Evolutionary conservation across 2,329 filamentous ascomycete genomes (phyloP).

Genomic region (Trichoderma endophyticum): DNA sequence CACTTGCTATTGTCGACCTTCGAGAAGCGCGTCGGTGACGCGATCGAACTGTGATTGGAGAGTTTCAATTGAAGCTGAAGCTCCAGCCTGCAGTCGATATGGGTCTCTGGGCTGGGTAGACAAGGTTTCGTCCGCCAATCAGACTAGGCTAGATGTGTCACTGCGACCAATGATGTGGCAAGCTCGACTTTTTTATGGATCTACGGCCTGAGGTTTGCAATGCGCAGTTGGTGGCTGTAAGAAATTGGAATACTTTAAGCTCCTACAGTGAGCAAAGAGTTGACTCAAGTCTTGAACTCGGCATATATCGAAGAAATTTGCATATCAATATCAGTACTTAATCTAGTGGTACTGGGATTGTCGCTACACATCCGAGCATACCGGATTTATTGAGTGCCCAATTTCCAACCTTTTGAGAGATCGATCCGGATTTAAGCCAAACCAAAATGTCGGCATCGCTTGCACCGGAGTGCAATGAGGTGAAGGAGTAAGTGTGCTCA

Average conservation of each 20-base stretch:
- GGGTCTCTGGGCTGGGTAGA: background rate
- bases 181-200: background rate
- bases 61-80: constrained; percentile 12
- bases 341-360: background rate
- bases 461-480: constrained; percentile 89
- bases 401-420: background rate
- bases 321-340: background rate
- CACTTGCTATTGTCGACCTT: background rate
- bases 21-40: constrained; percentile 20
- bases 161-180: background rate
- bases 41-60: constrained; percentile 14
- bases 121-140: background rate
- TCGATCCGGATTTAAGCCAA: constrained; percentile 10
- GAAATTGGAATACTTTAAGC: background rate
- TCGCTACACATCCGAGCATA: background rate
- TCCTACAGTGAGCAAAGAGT: background rate
- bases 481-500: constrained; percentile 72
- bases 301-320: background rate
- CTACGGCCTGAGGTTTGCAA: constrained; percentile 6
- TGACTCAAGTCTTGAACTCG: background rate
- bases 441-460: constrained; percentile 82
- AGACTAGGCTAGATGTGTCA: background rate
- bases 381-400: background rate
- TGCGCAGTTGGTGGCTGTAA: background rate
- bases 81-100: background rate